Evolutionary conservation across 2,329 filamentous ascomycete species (phyloP).

Genomic region (Pyrenochaeta sp.): DNA sequence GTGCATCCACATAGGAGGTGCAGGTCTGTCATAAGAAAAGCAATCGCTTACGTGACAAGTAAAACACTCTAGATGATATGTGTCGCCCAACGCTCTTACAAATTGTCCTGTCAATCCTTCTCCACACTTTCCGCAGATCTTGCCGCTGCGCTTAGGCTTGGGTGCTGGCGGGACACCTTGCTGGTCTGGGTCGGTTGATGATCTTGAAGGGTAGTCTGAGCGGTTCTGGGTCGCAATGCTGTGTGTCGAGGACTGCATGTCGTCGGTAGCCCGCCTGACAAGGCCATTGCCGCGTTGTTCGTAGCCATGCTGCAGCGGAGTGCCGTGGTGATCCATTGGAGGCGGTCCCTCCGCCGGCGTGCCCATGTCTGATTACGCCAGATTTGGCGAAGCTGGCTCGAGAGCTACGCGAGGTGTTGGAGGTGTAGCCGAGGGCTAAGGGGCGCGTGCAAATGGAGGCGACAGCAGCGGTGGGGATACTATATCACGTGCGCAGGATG

Average conservation of each 20-base stretch:
- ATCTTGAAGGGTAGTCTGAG: constrained; percentile 30
- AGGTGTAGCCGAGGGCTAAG: constrained; percentile 14
- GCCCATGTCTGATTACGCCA: constrained; percentile 42
- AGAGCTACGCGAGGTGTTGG: constrained; percentile 5
- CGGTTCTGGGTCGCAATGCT: constrained; percentile 33
- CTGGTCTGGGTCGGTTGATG: constrained; percentile 40
- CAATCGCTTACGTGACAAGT: constrained; percentile 78
- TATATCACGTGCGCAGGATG: constrained; percentile 4
- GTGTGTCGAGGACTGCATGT: constrained; percentile 31
- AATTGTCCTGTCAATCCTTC: constrained; percentile 92
- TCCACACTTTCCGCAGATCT: constrained; percentile 80
- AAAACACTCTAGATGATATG: constrained; percentile 97
- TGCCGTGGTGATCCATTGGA: constrained; percentile 41
- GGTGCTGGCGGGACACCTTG: constrained; percentile 27
- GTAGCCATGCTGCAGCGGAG: constrained; percentile 35
- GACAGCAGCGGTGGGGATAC: constrained; percentile 2
- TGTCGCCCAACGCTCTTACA: constrained; percentile 89
- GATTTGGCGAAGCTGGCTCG: constrained; percentile 17
- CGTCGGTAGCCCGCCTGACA: constrained; percentile 39
- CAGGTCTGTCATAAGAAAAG: no score
- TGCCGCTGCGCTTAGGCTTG: constrained; percentile 43
- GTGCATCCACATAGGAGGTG: no score
- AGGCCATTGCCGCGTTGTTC: constrained; percentile 44
- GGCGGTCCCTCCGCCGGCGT: constrained; percentile 46
- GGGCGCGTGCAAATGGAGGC: constrained; percentile 10